Percentiles rank a stretch among this genome's conserved stretches.
These are phyloP conservation scores for Tylopilus vinaceipallidus DNA, from an alignment of 768 basidiomycete genomes.

Conservation along the genomic window DNA sequence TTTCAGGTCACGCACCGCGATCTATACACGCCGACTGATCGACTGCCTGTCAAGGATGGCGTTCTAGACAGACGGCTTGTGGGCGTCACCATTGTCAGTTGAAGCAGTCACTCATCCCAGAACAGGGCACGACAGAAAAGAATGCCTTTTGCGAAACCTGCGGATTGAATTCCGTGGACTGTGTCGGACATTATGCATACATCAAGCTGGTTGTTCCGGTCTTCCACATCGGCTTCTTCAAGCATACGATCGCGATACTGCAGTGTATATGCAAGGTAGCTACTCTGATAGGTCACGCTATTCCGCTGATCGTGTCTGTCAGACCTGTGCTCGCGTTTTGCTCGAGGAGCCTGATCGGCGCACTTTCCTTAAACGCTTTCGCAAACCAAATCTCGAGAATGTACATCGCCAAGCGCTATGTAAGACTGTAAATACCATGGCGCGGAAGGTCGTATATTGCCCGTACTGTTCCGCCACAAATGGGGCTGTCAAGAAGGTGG, in stretches of 20 bases:
- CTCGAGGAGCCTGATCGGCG: slow-evolving; percentile 87
- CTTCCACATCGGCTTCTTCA: slow-evolving; percentile 98
- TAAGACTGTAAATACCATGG: slow-evolving; percentile 82
- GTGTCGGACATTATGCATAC: slow-evolving; percentile 98
- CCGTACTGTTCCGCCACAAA: slow-evolving; percentile 93
- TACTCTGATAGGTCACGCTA: neutral
- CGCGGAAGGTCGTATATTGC: slow-evolving; percentile 89
- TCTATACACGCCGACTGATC: slow-evolving; percentile 80
- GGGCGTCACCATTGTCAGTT: slow-evolving; percentile 23
- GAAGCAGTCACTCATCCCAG: neutral
- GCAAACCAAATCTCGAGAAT: slow-evolving; percentile 87
- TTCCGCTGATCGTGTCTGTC: slow-evolving; percentile 1
- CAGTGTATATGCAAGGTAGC: slow-evolving; percentile 95
- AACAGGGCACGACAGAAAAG: slow-evolving; percentile 93
- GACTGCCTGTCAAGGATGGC: slow-evolving; percentile 86
- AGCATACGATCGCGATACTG: slow-evolving; percentile 88
- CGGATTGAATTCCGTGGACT: slow-evolving; percentile 86
- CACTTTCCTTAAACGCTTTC: slow-evolving; percentile 83
- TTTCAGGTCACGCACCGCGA: slow-evolving; percentile 94
- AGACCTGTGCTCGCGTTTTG: slow-evolving; percentile 92
- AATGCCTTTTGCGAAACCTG: slow-evolving; percentile 92
- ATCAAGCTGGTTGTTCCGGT: slow-evolving; percentile 96
- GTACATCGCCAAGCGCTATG: slow-evolving; percentile 79
- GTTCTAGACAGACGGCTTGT: slow-evolving; percentile 92
- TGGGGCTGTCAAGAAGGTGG: slow-evolving; percentile 94